A percentile compares a stretch with the other conserved stretches of the same genome.
Evolutionary conservation across 2,329 filamentous ascomycete genomes (phyloP).

Genomic region (Stemphylium lycopersici): DNA sequence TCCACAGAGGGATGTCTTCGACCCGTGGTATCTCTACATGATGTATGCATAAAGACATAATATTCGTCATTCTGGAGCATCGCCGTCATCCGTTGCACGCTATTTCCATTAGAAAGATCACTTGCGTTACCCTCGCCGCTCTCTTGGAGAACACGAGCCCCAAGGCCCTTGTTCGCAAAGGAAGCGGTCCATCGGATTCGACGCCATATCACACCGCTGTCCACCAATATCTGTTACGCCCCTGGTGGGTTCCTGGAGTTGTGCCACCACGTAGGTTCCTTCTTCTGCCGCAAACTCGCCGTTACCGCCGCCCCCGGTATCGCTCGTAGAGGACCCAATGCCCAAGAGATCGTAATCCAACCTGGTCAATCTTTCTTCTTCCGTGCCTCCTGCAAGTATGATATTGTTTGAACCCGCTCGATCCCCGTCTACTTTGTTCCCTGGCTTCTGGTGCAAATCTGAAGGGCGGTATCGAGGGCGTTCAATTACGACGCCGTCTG

Average conservation of each 20-base stretch:
- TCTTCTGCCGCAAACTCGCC: background rate
- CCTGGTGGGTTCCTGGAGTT: background rate
- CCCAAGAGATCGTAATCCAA: background rate
- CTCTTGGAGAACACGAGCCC: background rate
- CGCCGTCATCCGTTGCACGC: too few species aligned
- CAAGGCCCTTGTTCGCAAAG: constrained; percentile 17
- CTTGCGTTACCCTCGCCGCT: background rate
- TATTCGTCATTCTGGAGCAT: too few species aligned
- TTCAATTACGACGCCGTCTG: constrained; percentile 27
- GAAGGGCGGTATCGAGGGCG: constrained; percentile 21
- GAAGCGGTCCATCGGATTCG: constrained; percentile 17
- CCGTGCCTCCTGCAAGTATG: background rate
- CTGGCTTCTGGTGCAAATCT: background rate
- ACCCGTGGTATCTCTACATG: too few species aligned
- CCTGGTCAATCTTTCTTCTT: background rate
- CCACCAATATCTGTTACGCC: background rate
- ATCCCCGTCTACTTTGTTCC: constrained; percentile 5
- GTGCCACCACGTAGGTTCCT: constrained; percentile 1
- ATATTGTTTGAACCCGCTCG: background rate
- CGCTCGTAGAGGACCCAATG: background rate
- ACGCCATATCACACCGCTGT: background rate
- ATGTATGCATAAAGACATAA: too few species aligned
- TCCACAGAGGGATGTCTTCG: too few species aligned
- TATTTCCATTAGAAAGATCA: too few species aligned
- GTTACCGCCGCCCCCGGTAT: constrained; percentile 1